A percentile compares a stretch with the other conserved stretches of the same genome.
Conservation (phyloP, 495 filamentous ascomycete genomes). For the Xylaria bambusicola region DNA sequence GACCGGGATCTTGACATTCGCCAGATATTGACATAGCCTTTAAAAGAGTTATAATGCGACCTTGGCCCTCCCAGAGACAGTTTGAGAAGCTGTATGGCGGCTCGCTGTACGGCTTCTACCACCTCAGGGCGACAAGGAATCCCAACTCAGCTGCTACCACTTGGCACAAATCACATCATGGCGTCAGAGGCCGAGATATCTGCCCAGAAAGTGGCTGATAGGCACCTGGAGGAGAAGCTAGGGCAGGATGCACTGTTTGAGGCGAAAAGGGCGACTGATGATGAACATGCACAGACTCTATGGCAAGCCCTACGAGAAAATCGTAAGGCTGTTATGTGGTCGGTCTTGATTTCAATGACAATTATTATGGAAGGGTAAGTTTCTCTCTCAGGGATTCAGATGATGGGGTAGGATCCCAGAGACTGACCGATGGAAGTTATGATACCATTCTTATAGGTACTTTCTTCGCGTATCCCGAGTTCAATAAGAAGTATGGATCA, state of each 20-base stretch:
- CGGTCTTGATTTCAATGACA: slow-evolving; percentile 48
- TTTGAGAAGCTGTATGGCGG: background rate
- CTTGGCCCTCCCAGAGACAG: background rate
- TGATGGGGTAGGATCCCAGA: background rate
- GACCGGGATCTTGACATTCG: background rate
- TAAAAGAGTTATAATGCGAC: slow-evolving; percentile 9
- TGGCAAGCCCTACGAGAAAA: slow-evolving; percentile 39
- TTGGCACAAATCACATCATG: slow-evolving; percentile 13
- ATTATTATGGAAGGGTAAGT: slow-evolving; percentile 56
- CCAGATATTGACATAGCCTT: background rate
- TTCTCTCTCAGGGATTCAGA: background rate
- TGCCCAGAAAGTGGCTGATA: slow-evolving; percentile 30
- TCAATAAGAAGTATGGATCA: slow-evolving; percentile 34
- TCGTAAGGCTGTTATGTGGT: slow-evolving; percentile 49
- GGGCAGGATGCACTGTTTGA: slow-evolving; percentile 30
- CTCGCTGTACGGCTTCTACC: background rate
- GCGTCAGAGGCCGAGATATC: slow-evolving; percentile 14
- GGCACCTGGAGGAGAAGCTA: slow-evolving; percentile 31
- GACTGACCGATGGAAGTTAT: slow-evolving; percentile 32
- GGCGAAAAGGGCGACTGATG: slow-evolving; percentile 31
- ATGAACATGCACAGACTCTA: slow-evolving; percentile 42
- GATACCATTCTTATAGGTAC: slow-evolving; percentile 43
- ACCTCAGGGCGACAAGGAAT: background rate
- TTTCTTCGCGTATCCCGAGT: slow-evolving; percentile 37
- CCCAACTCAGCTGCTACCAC: background rate